Evolutionary conservation across 1,139 yeast species (phyloP).

Genomic region (Blastobotrys arbuscula): DNA sequence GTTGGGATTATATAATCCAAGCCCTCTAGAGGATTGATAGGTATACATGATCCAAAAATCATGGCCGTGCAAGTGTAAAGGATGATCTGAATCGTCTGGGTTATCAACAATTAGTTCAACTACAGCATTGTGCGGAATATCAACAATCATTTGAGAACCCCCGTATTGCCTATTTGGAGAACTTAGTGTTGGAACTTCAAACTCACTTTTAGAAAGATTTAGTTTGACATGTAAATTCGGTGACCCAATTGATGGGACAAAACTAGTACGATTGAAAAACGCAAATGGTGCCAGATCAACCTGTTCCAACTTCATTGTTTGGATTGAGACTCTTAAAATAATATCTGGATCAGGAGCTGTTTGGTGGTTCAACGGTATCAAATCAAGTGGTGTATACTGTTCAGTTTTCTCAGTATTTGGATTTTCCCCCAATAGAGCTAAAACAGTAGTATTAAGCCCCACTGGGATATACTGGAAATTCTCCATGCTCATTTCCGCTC

Average conservation of each 20-base stretch:
- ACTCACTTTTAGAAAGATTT: constrained; percentile 18
- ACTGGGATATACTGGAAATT: constrained; percentile 21
- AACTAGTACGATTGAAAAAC: constrained; percentile 26
- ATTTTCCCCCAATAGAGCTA: neutral
- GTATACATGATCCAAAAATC: constrained; percentile 49
- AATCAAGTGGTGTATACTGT: neutral
- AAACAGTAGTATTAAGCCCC: neutral
- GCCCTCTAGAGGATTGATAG: constrained; percentile 33
- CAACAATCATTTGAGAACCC: constrained; percentile 16
- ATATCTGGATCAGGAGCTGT: constrained; percentile 21
- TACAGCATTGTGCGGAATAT: constrained; percentile 23
- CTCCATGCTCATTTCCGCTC: constrained; percentile 23
- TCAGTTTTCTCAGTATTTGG: neutral
- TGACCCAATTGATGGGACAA: constrained; percentile 26
- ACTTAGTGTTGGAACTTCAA: constrained; percentile 5
- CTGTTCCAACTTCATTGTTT: constrained; percentile 22
- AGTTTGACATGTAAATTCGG: constrained; percentile 26
- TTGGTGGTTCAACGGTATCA: constrained; percentile 14
- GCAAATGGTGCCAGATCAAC: constrained; percentile 23
- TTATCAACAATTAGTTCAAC: constrained; percentile 71
- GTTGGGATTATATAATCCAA: constrained; percentile 39
- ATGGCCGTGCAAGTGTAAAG: constrained; percentile 60
- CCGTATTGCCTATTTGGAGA: constrained; percentile 19
- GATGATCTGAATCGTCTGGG: constrained; percentile 75
- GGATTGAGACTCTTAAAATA: constrained; percentile 18